phyloP scores from a whole-genome alignment of 305 asterid species.

The Solanum hybrid region DNA sequence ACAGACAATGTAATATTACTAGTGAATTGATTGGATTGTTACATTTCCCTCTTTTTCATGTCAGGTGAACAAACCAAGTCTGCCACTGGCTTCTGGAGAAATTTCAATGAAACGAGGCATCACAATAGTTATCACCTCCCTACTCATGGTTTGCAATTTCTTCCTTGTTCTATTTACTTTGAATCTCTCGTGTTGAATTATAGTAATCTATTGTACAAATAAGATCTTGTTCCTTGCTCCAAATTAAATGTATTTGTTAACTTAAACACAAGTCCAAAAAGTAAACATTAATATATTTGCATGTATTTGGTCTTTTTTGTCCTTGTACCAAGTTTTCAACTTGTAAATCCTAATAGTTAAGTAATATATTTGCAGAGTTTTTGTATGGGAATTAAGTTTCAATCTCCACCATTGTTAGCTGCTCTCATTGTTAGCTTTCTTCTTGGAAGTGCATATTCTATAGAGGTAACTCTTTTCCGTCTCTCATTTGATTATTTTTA shows the following conservation, averaged over 20 bases:
- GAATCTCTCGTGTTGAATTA: neutral
- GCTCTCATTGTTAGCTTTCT: constrained; percentile 12
- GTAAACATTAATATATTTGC: neutral
- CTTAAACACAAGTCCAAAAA: too few species aligned
- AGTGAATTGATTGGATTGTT: neutral
- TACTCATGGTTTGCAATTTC: constrained; percentile 2
- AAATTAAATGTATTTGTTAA: too few species aligned
- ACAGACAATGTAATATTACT: neutral
- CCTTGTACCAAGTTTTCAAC: neutral
- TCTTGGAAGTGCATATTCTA: constrained; percentile 15
- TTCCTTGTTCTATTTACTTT: neutral
- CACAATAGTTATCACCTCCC: constrained; percentile 2
- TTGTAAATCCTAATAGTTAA: neutral
- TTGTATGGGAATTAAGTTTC: constrained; percentile 16
- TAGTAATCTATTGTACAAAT: too few species aligned
- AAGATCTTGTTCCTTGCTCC: neutral
- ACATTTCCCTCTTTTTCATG: neutral
- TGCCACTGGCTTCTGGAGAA: constrained; percentile 21
- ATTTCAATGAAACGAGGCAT: constrained; percentile 13
- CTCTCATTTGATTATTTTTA: neutral
- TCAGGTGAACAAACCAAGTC: constrained; percentile 23
- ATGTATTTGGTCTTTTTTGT: neutral
- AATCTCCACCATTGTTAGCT: constrained; percentile 16
- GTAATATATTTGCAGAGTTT: constrained; percentile 10
- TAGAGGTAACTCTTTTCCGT: constrained; percentile 5